Percentiles rank a stretch among this genome's conserved stretches.
Conservation (phyloP, 345 rosid species). For the Nephelium lappaceum region DNA sequence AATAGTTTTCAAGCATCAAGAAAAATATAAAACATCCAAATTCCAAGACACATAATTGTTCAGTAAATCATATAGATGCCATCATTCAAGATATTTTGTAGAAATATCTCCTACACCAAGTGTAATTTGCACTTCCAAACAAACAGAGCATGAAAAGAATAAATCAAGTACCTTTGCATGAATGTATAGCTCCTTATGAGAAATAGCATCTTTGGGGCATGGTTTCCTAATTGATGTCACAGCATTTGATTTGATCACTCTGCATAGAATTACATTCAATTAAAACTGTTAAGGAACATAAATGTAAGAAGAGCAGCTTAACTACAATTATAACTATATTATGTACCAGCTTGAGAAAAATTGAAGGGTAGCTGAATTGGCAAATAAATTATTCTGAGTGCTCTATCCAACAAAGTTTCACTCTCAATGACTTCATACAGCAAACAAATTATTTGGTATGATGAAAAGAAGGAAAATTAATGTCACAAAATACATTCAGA, state of each 20-base stretch:
- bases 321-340: background rate
- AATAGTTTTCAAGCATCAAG: background rate
- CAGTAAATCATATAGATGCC: background rate
- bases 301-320: background rate
- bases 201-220: conserved; percentile 49
- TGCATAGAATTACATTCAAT: conserved; percentile 34
- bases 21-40: background rate
- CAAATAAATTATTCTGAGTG: background rate
- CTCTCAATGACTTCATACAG: background rate
- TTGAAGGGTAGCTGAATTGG: background rate
- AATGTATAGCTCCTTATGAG: conserved; percentile 71
- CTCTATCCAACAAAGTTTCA: background rate
- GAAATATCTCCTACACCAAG: background rate
- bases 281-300: conserved; percentile 5
- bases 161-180: conserved; percentile 59
- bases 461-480: background rate
- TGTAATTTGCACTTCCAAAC: background rate
- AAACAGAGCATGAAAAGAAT: background rate
- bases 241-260: conserved; percentile 38
- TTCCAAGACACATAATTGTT: background rate
- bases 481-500: background rate
- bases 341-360: background rate
- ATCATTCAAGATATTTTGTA: background rate
- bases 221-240: conserved; percentile 55
- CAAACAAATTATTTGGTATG: too few species aligned